These are phyloP conservation scores for Trichoderma sp. DNA, from an alignment of 2,329 filamentous ascomycete genomes.

Conservation along the genomic window DNA sequence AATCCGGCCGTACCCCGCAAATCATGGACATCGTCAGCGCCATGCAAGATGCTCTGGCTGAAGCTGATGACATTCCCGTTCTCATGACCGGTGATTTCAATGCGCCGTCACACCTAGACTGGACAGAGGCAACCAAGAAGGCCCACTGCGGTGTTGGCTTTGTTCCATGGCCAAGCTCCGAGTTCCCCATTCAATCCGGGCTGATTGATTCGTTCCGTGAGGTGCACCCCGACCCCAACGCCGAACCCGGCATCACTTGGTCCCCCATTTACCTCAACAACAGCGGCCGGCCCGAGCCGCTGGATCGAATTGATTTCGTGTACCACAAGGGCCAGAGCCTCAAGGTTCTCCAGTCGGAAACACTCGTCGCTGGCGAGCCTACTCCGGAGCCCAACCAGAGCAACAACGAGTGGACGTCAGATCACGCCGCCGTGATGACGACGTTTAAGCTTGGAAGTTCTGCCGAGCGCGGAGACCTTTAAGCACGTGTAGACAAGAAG, in stretches of 20 bases:
- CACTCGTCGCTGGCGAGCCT: slow-evolving; percentile 38
- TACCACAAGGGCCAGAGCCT: slow-evolving; percentile 40
- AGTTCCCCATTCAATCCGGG: slow-evolving; percentile 36
- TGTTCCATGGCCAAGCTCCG: slow-evolving; percentile 43
- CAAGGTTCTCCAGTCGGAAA: slow-evolving; percentile 34
- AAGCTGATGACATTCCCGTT: slow-evolving; percentile 37
- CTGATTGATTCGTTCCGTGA: slow-evolving; percentile 44
- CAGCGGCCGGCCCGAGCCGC: slow-evolving; percentile 37
- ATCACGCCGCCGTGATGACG: slow-evolving; percentile 40
- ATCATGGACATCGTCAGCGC: slow-evolving; percentile 38
- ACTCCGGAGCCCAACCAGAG: slow-evolving; percentile 36
- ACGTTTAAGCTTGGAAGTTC: slow-evolving; percentile 28
- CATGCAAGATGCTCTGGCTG: slow-evolving; percentile 36
- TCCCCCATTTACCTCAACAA: slow-evolving; percentile 42
- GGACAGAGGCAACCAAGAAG: slow-evolving; percentile 35
- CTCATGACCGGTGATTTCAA: slow-evolving; percentile 46
- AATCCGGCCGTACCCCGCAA: slow-evolving; percentile 42
- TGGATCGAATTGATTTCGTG: slow-evolving; percentile 47
- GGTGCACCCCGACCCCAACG: slow-evolving; percentile 38
- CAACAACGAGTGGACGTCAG: slow-evolving; percentile 45
- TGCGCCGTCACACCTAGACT: slow-evolving; percentile 47
- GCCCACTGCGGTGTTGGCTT: slow-evolving; percentile 40
- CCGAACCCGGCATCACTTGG: slow-evolving; percentile 41
- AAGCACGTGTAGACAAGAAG: neutral
- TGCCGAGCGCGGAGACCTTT: neutral